Conservation (phyloP, 306 rosid genomes). For the Gastrolobium villosum region DNA sequence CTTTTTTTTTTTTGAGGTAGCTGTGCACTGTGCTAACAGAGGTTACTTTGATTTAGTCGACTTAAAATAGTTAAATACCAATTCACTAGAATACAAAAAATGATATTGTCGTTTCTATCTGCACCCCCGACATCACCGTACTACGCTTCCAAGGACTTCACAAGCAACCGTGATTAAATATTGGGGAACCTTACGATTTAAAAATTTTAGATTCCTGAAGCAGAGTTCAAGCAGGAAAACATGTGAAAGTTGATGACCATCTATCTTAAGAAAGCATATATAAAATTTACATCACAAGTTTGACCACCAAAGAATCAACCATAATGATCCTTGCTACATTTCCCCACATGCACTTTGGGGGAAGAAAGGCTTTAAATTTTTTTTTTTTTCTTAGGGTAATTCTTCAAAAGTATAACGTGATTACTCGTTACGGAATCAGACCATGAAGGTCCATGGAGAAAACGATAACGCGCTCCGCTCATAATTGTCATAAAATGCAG, state of each 20-base stretch:
- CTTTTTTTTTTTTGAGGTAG: not conserved
- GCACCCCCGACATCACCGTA: too few species aligned
- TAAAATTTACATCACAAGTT: slow-evolving; percentile 37
- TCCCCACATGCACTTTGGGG: not conserved
- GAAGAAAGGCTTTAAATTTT: slow-evolving; percentile 19
- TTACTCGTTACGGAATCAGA: not conserved
- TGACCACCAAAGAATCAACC: slow-evolving; percentile 12
- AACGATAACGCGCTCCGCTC: slow-evolving; percentile 16
- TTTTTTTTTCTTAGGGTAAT: not conserved
- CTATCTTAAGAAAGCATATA: not conserved
- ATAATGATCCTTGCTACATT: slow-evolving; percentile 5
- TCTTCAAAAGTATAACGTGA: not conserved
- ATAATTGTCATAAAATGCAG: slow-evolving; percentile 20
- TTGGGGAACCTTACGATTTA: not conserved
- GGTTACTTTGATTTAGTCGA: not conserved
- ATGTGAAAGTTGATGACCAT: slow-evolving; percentile 28
- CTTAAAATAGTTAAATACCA: not conserved
- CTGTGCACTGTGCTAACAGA: not conserved
- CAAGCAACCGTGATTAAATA: slow-evolving; percentile 21
- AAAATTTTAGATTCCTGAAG: slow-evolving; percentile 27
- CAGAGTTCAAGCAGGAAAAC: slow-evolving; percentile 35
- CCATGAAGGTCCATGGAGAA: slow-evolving; percentile 7
- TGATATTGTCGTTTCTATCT: not conserved
- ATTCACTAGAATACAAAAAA: not conserved
- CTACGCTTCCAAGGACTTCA: slow-evolving; percentile 7